Conservation (phyloP, 2,329 filamentous ascomycete species). For the Volutella citrinella region DNA sequence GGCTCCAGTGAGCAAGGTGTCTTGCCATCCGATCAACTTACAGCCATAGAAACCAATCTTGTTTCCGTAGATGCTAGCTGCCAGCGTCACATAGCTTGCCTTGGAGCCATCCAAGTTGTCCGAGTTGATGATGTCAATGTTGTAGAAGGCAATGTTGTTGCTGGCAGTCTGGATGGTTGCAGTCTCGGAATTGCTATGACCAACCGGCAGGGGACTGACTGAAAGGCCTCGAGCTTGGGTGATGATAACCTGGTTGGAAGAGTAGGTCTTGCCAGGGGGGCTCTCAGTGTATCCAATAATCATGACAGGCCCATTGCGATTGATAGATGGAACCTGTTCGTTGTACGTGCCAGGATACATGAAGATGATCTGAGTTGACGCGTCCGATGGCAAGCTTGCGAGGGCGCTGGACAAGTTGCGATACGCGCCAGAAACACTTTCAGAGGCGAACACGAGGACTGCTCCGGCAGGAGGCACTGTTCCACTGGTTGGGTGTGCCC, state of each 20-base stretch:
- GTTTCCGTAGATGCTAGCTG: slow-evolving; percentile 30
- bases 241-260: slow-evolving; percentile 12
- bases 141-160: slow-evolving; percentile 52
- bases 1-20: slow-evolving; percentile 40
- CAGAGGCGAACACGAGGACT: slow-evolving; percentile 37
- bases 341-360: slow-evolving; percentile 49
- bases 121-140: slow-evolving; percentile 50
- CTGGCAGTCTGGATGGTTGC: slow-evolving; percentile 14
- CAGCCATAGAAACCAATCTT: slow-evolving; percentile 36
- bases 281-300: slow-evolving; percentile 17
- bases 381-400: slow-evolving; percentile 21
- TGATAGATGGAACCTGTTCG: slow-evolving; percentile 40
- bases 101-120: slow-evolving; percentile 33
- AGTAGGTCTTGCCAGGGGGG: slow-evolving; percentile 22
- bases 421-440: slow-evolving; percentile 22
- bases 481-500: slow-evolving; percentile 36
- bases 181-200: slow-evolving; percentile 20
- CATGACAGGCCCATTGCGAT: slow-evolving; percentile 13
- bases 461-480: slow-evolving; percentile 38
- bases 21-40: slow-evolving; percentile 44
- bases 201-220: slow-evolving; percentile 10
- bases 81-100: slow-evolving; percentile 41
- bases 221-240: slow-evolving; percentile 16
- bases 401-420: slow-evolving; percentile 28
- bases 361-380: slow-evolving; percentile 31